Evolutionary conservation across 805 yeast species (phyloP), one percentile per base, ranked within the genome.

Genomic region (Starmera pachycereana): DNA sequence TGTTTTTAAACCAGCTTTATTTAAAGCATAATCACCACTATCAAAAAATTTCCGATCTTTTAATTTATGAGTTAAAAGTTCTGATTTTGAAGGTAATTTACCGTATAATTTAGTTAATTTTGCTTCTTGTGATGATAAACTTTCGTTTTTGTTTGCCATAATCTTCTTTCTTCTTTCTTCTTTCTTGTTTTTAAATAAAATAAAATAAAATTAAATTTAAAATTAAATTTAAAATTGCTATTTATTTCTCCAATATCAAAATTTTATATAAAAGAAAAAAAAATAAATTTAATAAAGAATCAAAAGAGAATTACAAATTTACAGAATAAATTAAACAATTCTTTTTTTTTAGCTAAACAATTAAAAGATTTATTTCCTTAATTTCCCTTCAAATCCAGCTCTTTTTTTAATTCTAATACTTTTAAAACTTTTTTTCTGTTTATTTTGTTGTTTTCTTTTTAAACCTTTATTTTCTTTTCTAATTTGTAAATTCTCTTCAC

Each of bases 11-110:
- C 86, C 86, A 3, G 78, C 84, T 57, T 69, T 79, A 50, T 78
- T 83, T 72, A 88, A 73, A 10, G 96, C 96, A 60, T 88, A 88
- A 61, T 88, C 97, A 9, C 96, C 96, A 45, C 94, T 82, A 56
- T 88, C 97, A 54, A 88, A 89, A 60, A 83, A 88, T 65, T 87
- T 89, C 52, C 95, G 76, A 47, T 88, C 96, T 60, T 83, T 84
- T 51, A 85, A 65, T 56, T 82, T 85, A 45, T 81, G 75, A 38
- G 81, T 71, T 38, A 88, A 67, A 16, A 88, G 66, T 46, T 87
- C 95, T 41, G 81, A 79, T 42, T 76, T 80, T 25, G 88, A 74
- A 19, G 96, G 97, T 37, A 88, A 65, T 56, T 79, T 83, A 28
- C 96, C 97, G 59, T 89, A 88, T 66, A 88, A 62, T 52, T 74